These are phyloP conservation scores for Colletotrichum abscissum DNA, from an alignment of 2,329 filamentous ascomycete genomes.

Conservation along the genomic window DNA sequence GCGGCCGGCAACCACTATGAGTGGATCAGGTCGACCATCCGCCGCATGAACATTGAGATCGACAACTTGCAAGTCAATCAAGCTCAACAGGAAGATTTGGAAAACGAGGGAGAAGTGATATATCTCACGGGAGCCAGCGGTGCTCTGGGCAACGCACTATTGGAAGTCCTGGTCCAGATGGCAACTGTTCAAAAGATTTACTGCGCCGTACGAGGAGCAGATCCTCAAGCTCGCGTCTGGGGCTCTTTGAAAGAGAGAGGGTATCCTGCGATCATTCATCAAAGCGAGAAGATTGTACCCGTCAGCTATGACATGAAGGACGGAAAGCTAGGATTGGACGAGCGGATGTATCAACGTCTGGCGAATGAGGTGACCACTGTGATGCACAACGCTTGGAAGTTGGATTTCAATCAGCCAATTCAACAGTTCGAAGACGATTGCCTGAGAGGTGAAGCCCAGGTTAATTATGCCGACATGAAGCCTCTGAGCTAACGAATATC, in stretches of 20 bases:
- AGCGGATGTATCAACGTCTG: neutral
- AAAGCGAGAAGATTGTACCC: constrained; percentile 10
- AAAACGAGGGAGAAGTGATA: neutral
- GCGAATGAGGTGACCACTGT: constrained; percentile 5
- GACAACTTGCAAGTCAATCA: neutral
- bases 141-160: constrained; percentile 9
- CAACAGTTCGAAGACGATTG: constrained; percentile 23
- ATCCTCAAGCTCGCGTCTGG: neutral
- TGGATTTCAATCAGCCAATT: constrained; percentile 27
- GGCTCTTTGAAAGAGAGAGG: neutral
- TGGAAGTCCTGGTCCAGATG: constrained; percentile 8
- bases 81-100: fast-evolving
- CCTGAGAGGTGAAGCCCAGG: neutral
- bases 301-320: constrained; percentile 22
- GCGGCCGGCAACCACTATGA: neutral
- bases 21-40: neutral
- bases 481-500: neutral
- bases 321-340: neutral
- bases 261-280: neutral
- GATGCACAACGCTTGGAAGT: constrained; percentile 29
- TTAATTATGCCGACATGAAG: fast-evolving
- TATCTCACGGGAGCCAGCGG: constrained; percentile 24
- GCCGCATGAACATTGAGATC: constrained; percentile 2
- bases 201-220: constrained; percentile 9
- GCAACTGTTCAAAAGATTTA: neutral